phyloP scores from a whole-genome alignment of 2,329 filamentous ascomycete species.

The Venturia carpophila region DNA sequence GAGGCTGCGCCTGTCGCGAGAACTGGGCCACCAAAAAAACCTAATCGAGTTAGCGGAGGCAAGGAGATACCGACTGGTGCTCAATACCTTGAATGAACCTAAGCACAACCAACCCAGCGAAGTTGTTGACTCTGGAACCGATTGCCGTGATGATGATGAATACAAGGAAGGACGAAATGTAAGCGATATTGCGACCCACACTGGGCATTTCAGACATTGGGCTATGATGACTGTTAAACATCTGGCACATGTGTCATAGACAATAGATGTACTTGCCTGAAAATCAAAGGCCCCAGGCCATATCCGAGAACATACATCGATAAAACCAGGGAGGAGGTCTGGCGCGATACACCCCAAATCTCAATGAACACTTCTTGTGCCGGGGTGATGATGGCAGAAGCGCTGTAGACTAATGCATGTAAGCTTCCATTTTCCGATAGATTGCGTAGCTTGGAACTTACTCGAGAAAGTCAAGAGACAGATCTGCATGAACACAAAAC shows the following conservation, averaged over 20 bases:
- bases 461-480: constrained; percentile 18
- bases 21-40: constrained; percentile 19
- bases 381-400: constrained; percentile 11
- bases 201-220: constrained; percentile 19
- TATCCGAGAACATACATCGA: constrained; percentile 19
- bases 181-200: constrained; percentile 19
- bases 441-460: neutral
- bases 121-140: constrained; percentile 13
- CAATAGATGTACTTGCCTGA: neutral
- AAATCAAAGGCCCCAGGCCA: constrained; percentile 7
- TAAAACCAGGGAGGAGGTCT: constrained; percentile 13
- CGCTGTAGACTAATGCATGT: constrained; percentile 15
- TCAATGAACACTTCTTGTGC: constrained; percentile 9
- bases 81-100: constrained; percentile 18
- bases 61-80: neutral
- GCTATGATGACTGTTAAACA: neutral
- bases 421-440: neutral
- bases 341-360: constrained; percentile 11
- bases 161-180: constrained; percentile 17
- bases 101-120: constrained; percentile 17
- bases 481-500: constrained; percentile 11
- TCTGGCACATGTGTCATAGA: neutral
- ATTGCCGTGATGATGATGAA: constrained; percentile 18
- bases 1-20: constrained; percentile 18
- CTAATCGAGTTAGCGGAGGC: neutral